Evolutionary conservation across 768 basidiomycete species (phyloP).

Genomic region (Melanogaster broomeanus): DNA sequence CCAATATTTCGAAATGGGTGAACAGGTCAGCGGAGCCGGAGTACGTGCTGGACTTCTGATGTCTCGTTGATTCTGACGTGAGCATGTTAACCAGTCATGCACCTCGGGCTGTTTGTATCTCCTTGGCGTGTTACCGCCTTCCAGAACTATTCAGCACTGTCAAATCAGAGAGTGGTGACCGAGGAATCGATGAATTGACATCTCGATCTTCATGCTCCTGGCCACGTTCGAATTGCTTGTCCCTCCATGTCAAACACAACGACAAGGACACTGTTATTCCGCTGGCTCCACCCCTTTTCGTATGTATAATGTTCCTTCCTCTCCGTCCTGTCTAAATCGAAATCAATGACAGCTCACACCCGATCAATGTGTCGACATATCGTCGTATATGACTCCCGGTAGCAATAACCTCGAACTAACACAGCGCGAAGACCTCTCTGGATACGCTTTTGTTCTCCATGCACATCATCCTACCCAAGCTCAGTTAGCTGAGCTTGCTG

Average conservation of each 20-base stretch:
- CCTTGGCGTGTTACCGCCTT: conserved; percentile 46
- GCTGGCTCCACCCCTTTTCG: conserved; percentile 34
- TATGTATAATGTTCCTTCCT: conserved; percentile 29
- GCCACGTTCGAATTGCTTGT: conserved; percentile 37
- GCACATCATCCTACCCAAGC: conserved; percentile 49
- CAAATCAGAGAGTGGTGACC: conserved; percentile 12
- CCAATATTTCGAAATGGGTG: conserved; percentile 38
- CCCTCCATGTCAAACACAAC: conserved; percentile 9
- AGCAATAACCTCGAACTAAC: conserved; percentile 44
- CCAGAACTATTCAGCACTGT: conserved; percentile 20
- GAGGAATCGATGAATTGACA: conserved; percentile 21
- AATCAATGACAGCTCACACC: conserved; percentile 40
- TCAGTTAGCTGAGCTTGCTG: conserved; percentile 38
- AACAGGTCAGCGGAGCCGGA: conserved; percentile 26
- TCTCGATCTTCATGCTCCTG: conserved; percentile 39
- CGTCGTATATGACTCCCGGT: conserved; percentile 43
- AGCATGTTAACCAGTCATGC: conserved; percentile 30
- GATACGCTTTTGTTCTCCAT: conserved; percentile 47
- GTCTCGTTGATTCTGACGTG: not conserved
- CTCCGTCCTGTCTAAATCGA: not conserved
- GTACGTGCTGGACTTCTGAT: conserved; percentile 29
- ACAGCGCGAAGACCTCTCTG: conserved; percentile 45
- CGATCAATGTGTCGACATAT: conserved; percentile 53
- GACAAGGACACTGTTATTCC: conserved; percentile 13
- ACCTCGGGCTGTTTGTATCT: conserved; percentile 41